Base-by-base conservation (phyloP, 345 rosid genomes). In the Citrus maxima region DNA sequence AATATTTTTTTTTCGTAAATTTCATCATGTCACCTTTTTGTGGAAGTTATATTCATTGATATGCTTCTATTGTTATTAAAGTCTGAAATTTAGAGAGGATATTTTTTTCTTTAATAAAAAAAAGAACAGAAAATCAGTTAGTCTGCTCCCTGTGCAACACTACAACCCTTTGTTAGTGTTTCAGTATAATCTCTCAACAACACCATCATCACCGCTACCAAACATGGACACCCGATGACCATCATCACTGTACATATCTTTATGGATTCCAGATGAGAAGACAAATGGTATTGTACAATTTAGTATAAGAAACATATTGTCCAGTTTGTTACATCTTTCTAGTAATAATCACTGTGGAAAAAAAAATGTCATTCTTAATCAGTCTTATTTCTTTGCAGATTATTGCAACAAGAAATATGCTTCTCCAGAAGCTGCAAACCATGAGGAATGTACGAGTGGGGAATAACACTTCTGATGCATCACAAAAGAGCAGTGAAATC, bases 351-450 rank as follows among this genome's bases (percentile, higher is more conserved):
- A 46, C 58, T 5, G 2, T 69, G 4, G 54, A 35, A 7, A 25
- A 22, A 22, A 5, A 10, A 22, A 34, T 34, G 4, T 72, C 70
- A 34, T 70, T 19, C 22, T 35, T 40, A 54, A 68, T 49, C 34
- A 55, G 51, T 22, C 28, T 30, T 54, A 30, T 72, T 59, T 59
- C 10, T 37, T 76, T 79, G 77, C 89, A 92, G 97, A 86, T 90
- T 51, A 79, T 81, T 69, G 84, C 85, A 81, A 90, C 89, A 38
- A 88, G 97, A 83, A 88, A 89, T 67, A 32, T 79, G 51, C 89
- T 92, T 65, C 71, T 90, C 82, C 87, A 60, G 84, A 89, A 90
- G 82, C 78, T 90, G 73, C 86, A 80, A 76, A 78, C 76, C 68
- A 84, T 82, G 83, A 84, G 63, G 68, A 85, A 84, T 62, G 70